Percentiles rank a stretch among this genome's conserved stretches.
These are phyloP conservation scores for Scenedesmus sp. DNA, from an alignment of 163 green algal species.

Conservation along the genomic window DNA sequence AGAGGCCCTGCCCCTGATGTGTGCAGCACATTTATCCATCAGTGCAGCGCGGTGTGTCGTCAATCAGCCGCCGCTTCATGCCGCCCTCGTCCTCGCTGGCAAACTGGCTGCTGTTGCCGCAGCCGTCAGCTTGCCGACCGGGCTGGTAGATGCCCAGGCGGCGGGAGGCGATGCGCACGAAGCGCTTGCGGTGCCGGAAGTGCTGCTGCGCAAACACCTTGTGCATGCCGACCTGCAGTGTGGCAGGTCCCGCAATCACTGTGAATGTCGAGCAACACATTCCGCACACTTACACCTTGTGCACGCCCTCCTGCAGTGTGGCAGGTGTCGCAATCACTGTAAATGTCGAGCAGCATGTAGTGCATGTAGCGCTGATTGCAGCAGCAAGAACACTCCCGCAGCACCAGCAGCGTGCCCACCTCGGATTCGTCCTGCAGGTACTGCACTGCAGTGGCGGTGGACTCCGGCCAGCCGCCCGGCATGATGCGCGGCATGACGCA, in stretches of 20 bases:
- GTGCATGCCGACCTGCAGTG: conserved; percentile 8
- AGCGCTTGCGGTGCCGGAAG: conserved; percentile 20
- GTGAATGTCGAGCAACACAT: too few relatives aligned
- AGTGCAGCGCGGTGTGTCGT: not conserved
- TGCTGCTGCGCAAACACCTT: not conserved
- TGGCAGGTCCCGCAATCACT: too few relatives aligned
- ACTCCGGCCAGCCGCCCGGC: not conserved
- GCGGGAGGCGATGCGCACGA: not conserved
- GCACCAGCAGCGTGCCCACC: not conserved
- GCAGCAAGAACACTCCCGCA: not conserved
- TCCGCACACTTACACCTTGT: too few relatives aligned
- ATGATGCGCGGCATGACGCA: conserved; percentile 11
- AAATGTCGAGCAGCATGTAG: too few relatives aligned
- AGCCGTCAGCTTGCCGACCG: conserved; percentile 1
- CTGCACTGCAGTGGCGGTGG: not conserved
- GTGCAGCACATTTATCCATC: not conserved
- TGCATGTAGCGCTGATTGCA: not conserved
- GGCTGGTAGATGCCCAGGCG: conserved; percentile 11
- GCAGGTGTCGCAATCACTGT: too few relatives aligned
- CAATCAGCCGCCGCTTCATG: not conserved
- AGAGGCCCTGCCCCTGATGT: not conserved
- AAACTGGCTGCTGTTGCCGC: conserved; percentile 3
- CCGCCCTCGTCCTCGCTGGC: not conserved
- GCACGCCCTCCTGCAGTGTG: too few relatives aligned
- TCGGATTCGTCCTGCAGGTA: not conserved